Evolutionary conservation across 208 protist genomes (phyloP), one percentile per base, ranked within the genome.

Genomic region (Trypanosoma melophagium): DNA sequence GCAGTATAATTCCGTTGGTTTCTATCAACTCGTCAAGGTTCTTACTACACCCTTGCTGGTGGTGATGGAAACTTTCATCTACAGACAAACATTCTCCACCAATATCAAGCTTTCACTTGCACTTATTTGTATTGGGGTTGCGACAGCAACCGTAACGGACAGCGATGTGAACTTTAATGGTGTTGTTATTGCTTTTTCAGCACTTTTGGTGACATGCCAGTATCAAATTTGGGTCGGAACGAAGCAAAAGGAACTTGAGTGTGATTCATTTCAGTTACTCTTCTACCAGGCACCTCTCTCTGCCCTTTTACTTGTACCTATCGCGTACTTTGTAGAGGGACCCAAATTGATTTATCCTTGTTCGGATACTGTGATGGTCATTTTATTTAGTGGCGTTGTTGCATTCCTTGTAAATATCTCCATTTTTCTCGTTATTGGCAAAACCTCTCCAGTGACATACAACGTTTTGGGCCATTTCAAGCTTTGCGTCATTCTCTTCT

Each of bases 1-100:
- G 7, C 71, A 85, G 31, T 89, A 93, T 83, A 97, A 97, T 69
- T 84, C 74, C 19, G 84, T 96, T 19, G 88, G 88, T 3, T 94
- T 96, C 56, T 97, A 96, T 66, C 93, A 97, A 77, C 81, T 95
- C 47, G 79, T 90, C 31, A 93, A 93, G 69, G 81, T 95, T 31
- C 67, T 91, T 10, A 92, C 81, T 7, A 92, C 84, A 17, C 85
- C 87, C 4, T 24, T 92, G 57, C 73, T 95, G 25, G 78, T 89
- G 50, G 44, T 93, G 13, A 86, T 90, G 51, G 76, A 93, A 72
- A 83, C 74, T 4, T 17, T 89, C 7, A 90, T 78, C 19, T 92
- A 90, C 47, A 40, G 76, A 8, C 72, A 81, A 61, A 75, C 49
- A 31, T 93, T 86, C 53, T 82, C 77, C 9, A 40, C 1, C 13